Percentiles rank a stretch among this genome's conserved stretches.
These are phyloP conservation scores for Daedalea quercina DNA, from an alignment of 768 basidiomycete species.

Conservation along the genomic window DNA sequence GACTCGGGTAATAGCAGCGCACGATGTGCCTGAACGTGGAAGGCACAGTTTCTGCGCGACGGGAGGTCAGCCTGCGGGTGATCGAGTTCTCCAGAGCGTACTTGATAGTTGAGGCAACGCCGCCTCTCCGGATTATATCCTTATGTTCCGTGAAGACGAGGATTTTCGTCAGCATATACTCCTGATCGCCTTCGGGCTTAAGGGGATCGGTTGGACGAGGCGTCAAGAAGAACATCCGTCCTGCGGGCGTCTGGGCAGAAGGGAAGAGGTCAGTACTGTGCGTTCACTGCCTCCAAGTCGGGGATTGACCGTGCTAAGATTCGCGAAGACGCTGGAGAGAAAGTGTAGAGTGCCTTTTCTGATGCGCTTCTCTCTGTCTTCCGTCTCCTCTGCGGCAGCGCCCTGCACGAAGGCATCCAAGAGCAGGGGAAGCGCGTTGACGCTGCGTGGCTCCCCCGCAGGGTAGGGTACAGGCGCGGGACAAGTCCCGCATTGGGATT, in stretches of 20 bases:
- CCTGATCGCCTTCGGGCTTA: conserved; percentile 38
- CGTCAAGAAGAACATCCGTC: conserved; percentile 75
- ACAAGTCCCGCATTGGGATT: conserved; percentile 78
- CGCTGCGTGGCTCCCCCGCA: conserved; percentile 39
- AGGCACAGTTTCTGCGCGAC: conserved; percentile 69
- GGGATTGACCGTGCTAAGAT: conserved; percentile 66
- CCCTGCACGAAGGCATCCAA: conserved; percentile 85
- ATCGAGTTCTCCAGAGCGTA: conserved; percentile 20
- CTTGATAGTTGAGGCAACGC: conserved; percentile 87
- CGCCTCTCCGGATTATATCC: conserved; percentile 80
- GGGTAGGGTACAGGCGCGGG: conserved; percentile 70
- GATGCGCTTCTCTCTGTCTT: conserved; percentile 39
- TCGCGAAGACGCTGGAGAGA: conserved; percentile 90
- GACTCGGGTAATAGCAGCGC: conserved; percentile 67
- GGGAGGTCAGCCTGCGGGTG: not conserved
- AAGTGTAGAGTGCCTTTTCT: conserved; percentile 86
- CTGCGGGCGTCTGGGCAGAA: conserved; percentile 65
- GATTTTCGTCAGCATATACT: conserved; percentile 80
- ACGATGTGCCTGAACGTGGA: conserved; percentile 59
- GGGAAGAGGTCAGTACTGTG: too few species aligned
- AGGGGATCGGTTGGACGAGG: conserved; percentile 50
- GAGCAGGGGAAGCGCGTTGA: conserved; percentile 72
- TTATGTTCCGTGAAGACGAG: conserved; percentile 86
- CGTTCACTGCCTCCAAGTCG: not conserved
- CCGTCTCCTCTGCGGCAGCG: conserved; percentile 45